Evolutionary conservation across 208 protist genomes (phyloP).

Genomic region (Trypanosoma congolense): DNA sequence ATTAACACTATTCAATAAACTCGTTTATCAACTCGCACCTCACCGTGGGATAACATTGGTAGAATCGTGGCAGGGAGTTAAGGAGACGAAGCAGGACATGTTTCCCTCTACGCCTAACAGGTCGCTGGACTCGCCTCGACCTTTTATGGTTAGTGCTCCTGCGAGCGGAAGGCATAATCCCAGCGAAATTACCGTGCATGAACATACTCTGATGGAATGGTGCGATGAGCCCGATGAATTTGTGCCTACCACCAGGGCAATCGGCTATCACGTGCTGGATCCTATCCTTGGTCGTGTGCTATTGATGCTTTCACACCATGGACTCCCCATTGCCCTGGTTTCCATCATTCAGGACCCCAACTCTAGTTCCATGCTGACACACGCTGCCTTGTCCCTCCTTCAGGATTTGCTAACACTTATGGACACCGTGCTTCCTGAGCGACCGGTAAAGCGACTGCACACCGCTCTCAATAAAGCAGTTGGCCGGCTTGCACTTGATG

Average conservation of each 20-base stretch:
- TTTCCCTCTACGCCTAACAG: slow-evolving; percentile 10
- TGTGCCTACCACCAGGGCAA: slow-evolving; percentile 78
- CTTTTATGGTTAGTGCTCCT: not conserved
- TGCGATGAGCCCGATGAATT: slow-evolving; percentile 26
- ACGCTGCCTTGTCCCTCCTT: slow-evolving; percentile 59
- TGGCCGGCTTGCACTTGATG: slow-evolving; percentile 51
- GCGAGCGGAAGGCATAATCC: not conserved
- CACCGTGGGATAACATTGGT: slow-evolving; percentile 65
- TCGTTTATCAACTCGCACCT: slow-evolving; percentile 66
- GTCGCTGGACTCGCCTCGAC: not conserved
- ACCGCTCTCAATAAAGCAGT: slow-evolving; percentile 71
- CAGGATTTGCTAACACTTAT: slow-evolving; percentile 84
- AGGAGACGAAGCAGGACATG: slow-evolving; percentile 49
- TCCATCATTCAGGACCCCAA: slow-evolving; percentile 48
- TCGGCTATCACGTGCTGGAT: slow-evolving; percentile 83
- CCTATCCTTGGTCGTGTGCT: slow-evolving; percentile 66
- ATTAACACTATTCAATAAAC: slow-evolving; percentile 77
- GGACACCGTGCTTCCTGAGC: slow-evolving; percentile 80
- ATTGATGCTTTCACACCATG: slow-evolving; percentile 71
- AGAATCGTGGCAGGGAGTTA: slow-evolving; percentile 60
- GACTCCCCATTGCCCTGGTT: slow-evolving; percentile 79
- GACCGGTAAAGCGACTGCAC: slow-evolving; percentile 68
- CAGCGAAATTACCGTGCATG: not conserved
- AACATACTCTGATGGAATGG: slow-evolving; percentile 7
- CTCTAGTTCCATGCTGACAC: slow-evolving; percentile 40